Conservation (phyloP, 2,329 filamentous ascomycete genomes). For the Huntiella abstrusa region DNA sequence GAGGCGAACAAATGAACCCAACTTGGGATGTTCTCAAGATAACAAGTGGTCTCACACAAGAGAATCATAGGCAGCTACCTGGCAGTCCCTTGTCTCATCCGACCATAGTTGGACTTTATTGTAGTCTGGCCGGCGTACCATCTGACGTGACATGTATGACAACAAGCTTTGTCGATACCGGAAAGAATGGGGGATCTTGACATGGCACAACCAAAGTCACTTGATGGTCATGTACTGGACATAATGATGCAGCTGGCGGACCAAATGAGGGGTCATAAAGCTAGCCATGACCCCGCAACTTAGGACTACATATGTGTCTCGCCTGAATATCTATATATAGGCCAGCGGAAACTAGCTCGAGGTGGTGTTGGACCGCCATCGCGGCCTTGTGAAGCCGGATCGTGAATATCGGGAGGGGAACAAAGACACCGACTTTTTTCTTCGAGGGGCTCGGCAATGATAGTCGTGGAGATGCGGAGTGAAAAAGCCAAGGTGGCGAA, state of each 20-base stretch:
- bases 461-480: neutral
- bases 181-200: neutral
- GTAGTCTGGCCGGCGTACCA: no score
- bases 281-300: no score
- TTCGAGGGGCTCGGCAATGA: neutral
- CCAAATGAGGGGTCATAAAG: no score
- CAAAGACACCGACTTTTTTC: neutral
- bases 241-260: no score
- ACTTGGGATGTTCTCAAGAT: neutral
- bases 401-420: conserved; percentile 1
- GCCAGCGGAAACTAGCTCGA: neutral
- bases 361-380: neutral
- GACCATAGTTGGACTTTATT: no score
- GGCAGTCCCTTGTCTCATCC: no score
- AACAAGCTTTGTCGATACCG: neutral
- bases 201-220: no score
- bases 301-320: neutral
- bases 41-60: conserved; percentile 7
- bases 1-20: neutral
- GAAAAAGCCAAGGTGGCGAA: neutral
- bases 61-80: neutral
- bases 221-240: no score
- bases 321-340: neutral
- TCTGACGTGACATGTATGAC: no score
- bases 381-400: neutral